Percentiles rank a stretch among this genome's conserved stretches.
Conservation (phyloP, 2,329 filamentous ascomycete genomes). For the Aspergillus sp. region DNA sequence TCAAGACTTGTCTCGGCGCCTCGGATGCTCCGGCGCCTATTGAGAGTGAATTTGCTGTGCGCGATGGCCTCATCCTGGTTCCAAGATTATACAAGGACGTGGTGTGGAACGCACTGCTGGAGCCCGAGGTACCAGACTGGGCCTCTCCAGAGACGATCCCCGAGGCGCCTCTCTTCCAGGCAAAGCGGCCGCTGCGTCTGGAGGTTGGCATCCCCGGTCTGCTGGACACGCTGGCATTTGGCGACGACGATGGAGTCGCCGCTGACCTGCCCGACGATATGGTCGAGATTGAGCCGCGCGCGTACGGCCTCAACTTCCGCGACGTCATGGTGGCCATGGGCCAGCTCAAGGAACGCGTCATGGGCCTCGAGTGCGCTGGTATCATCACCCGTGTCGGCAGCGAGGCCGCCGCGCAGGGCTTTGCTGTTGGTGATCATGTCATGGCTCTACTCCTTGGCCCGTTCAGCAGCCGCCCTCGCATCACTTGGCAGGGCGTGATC, state of each 20-base stretch:
- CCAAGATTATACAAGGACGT: too few relatives aligned
- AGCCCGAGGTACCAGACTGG: too few relatives aligned
- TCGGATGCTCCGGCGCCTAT: too few relatives aligned
- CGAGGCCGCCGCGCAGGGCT: background rate
- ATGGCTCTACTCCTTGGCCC: background rate
- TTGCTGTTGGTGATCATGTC: background rate
- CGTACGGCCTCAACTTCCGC: slow-evolving; percentile 7
- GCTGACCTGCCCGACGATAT: background rate
- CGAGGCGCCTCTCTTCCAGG: too few relatives aligned
- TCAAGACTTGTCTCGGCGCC: too few relatives aligned
- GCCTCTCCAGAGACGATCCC: too few relatives aligned
- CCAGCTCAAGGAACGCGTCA: background rate
- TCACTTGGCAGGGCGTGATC: background rate
- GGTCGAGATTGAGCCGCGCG: slow-evolving; percentile 1
- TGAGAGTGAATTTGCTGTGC: too few relatives aligned
- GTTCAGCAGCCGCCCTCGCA: background rate
- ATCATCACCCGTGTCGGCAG: slow-evolving; percentile 1
- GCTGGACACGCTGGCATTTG: background rate
- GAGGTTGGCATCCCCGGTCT: background rate
- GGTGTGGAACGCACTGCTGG: too few relatives aligned
- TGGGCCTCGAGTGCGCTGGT: background rate
- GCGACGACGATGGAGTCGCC: background rate
- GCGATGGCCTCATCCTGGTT: too few relatives aligned
- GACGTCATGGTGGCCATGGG: slow-evolving; percentile 2
- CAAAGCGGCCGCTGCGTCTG: background rate